Base-by-base conservation (phyloP, 805 yeast genomes). In the Candida morakotiae region DNA sequence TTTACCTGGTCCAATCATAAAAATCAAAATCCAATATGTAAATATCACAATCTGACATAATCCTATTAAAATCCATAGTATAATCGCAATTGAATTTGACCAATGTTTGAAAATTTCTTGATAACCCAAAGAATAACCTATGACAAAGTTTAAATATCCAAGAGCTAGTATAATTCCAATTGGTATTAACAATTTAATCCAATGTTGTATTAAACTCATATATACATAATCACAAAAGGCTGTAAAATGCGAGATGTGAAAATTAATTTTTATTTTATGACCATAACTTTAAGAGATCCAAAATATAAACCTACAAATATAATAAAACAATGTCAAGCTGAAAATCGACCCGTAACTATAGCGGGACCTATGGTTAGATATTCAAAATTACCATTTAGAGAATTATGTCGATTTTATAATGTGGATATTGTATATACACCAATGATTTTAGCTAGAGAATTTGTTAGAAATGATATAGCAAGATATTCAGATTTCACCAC, bases 281-380 rank as follows among this genome's bases (percentile, higher is more conserved):
- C n/a, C n/a, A n/a, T n/a, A n/a, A n/a, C n/a, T n/a, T n/a, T n/a
- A n/a, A 9, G 49, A 40, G 37, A 58, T 31, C 57, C 61, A 2
- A 39, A 47, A 7, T 53, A 61, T 38, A 61, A 51, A 37, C 72
- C 71, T 4, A 45, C 64, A 22, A 52, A 53, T 31, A 62, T 67
- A 11, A 53, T 67, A 18, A 51, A 56, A 31, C 50, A 46, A 10
- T 48, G 50, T 32, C 50, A 45, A 28, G 27, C 41, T 9, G 45
- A 60, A 9, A 57, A 58, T 6, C 48, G 67, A 30, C 70, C 71
- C 2, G 69, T 66, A 1, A 58, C 52, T 34, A 52, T 67, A 10
- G 72, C 70, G 3, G 98, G 98, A 0, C 98, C 98, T 4, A 93
- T 93, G 98, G 98, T 93, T 1, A 68, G 98, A 35, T 93, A 93